Evolutionary conservation across 176 grass and related monocot species (phyloP), one percentile per base, ranked within the genome.

Genomic region (Aegilops speltoides): DNA sequence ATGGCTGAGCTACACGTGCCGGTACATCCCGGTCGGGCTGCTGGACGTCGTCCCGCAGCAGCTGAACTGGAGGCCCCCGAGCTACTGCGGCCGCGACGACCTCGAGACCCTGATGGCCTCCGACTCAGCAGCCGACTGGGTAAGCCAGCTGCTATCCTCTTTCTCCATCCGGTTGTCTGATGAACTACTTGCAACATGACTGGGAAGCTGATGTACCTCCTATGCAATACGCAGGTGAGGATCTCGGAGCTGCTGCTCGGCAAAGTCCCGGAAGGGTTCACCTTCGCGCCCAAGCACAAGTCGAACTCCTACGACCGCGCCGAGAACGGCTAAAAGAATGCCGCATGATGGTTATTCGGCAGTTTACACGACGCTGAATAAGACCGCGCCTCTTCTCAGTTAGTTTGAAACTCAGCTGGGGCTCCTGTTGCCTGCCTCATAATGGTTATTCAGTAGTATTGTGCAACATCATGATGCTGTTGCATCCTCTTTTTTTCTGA

Each of bases 61-160:
- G 36, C 77, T 94, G 70, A 98, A 98, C 38, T 98, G 96, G 96
- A 95, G 96, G 70, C 89, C 90, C 4, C 96, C 96, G 19, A 89
- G 91, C 89, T 96, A 95, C 78, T 88, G 31, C 29, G 96, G 93
- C 3, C 88, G 96, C 40, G 82, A 98, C 84, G 96, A 98, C 74
- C 96, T 98, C 22, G 96, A 96, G 87, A 98, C 96, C 79, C 17
- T 98, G 46, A 94, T 98, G 96, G 90, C 85, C 45, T 94, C 96
- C 9, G 96, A 98, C 80, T 98, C 96, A 28, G 96, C 96, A 38
- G 96, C 93, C 62, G 96, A 98, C 82, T 98, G 96, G 96, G 96
- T 98, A 89, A 84, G 54, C 26, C 19, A 14, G 24, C 38, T 25
- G 33, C 29, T 7, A 9, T 17, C 28, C 33, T 4, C 7, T n/a